These are phyloP conservation scores for Botrytis paeoniae DNA, from an alignment of 2,329 filamentous ascomycete genomes.

Conservation along the genomic window DNA sequence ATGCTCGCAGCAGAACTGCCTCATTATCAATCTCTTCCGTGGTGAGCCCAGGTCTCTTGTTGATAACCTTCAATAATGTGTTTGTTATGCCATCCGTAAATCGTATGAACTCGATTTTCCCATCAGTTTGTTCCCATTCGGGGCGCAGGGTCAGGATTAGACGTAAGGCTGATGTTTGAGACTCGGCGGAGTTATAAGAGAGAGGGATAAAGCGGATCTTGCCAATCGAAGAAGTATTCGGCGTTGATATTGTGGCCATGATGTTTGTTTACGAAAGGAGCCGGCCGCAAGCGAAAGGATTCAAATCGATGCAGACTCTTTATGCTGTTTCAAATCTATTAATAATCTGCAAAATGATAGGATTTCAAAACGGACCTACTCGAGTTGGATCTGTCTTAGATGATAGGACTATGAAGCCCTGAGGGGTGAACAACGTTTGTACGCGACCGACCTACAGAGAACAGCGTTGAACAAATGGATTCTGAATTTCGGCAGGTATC, in stretches of 20 bases:
- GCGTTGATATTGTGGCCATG: constrained; percentile 19
- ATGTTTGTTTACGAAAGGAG: constrained; percentile 16
- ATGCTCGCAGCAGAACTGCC: constrained; percentile 85
- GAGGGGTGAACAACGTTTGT: background rate
- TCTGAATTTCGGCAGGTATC: background rate
- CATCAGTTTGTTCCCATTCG: constrained; percentile 73
- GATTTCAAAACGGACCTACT: background rate
- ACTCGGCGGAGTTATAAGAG: constrained; percentile 73
- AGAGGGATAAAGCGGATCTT: constrained; percentile 66
- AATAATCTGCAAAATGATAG: constrained; percentile 11
- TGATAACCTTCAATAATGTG: constrained; percentile 77
- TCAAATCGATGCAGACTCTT: background rate
- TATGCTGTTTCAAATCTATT: constrained; percentile 11
- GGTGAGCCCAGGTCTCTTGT: constrained; percentile 65
- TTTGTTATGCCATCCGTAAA: constrained; percentile 99
- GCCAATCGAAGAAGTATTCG: constrained; percentile 19
- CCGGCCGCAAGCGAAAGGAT: constrained; percentile 11
- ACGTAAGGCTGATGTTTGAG: constrained; percentile 72
- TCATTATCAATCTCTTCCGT: constrained; percentile 78
- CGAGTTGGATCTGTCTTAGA: background rate
- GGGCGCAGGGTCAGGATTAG: constrained; percentile 78
- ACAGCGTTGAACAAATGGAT: background rate
- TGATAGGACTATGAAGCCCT: background rate
- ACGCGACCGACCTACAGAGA: background rate
- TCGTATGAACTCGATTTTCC: constrained; percentile 77